phyloP scores from a whole-genome alignment of 106 monocot species.

The Acorus calamus region DNA sequence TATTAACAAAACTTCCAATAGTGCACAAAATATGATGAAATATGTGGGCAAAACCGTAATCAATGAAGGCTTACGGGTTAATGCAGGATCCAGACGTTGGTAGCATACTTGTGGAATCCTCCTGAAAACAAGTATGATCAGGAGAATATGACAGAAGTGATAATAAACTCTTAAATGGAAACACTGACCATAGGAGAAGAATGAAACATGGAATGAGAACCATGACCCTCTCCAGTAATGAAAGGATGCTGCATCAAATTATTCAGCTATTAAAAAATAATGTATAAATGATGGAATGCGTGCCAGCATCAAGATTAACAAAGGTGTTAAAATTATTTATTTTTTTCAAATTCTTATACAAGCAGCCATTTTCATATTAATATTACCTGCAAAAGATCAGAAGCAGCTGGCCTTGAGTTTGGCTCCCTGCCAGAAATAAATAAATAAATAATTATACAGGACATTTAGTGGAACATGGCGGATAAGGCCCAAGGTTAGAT shows the following conservation, averaged over 20 bases:
- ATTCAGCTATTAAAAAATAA: no score
- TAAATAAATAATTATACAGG: no score
- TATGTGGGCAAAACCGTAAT: background rate
- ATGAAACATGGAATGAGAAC: constrained; percentile 11
- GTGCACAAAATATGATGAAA: background rate
- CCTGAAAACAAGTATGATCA: constrained; percentile 16
- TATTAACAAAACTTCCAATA: background rate
- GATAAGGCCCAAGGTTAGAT: no score
- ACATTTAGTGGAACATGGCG: no score
- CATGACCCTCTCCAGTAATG: constrained; percentile 34
- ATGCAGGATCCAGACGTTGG: constrained; percentile 10
- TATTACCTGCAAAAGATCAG: constrained; percentile 50
- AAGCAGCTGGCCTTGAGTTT: constrained; percentile 51
- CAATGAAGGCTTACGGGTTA: constrained; percentile 22
- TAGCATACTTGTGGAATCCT: constrained; percentile 12
- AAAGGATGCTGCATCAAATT: constrained; percentile 45
- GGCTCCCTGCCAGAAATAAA: constrained; percentile 49
- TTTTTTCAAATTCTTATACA: no score
- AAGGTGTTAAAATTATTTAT: no score
- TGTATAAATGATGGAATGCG: no score
- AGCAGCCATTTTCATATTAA: background rate
- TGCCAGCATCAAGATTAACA: no score
- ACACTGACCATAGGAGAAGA: constrained; percentile 22
- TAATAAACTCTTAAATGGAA: background rate
- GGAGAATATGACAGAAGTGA: background rate